These are phyloP conservation scores for Lepiota brunneoincarnata DNA, from an alignment of 768 basidiomycete genomes.

Conservation along the genomic window DNA sequence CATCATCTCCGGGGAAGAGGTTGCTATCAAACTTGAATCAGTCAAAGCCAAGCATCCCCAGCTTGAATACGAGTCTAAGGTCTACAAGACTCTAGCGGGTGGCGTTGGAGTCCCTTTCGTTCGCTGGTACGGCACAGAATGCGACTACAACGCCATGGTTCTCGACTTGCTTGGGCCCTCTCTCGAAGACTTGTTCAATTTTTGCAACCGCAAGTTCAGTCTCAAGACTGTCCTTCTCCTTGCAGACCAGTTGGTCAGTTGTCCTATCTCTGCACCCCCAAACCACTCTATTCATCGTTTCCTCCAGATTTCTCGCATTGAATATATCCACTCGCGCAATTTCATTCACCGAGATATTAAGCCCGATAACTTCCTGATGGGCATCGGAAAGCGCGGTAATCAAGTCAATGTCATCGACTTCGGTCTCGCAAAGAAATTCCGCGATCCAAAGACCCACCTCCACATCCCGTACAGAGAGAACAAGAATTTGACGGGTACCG, in stretches of 20 bases:
- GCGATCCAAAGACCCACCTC: slow-evolving; percentile 98
- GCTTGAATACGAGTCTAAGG: slow-evolving; percentile 96
- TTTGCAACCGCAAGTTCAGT: slow-evolving; percentile 96
- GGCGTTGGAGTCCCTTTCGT: slow-evolving; percentile 99
- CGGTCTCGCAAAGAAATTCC: slow-evolving; percentile 98
- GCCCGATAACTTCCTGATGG: slow-evolving; percentile 99
- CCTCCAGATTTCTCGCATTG: slow-evolving; percentile 90
- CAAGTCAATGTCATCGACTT: slow-evolving; percentile 99
- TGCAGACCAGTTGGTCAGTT: slow-evolving; percentile 89
- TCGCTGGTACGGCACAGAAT: slow-evolving; percentile 91
- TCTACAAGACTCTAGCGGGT: slow-evolving; percentile 97
- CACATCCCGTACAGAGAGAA: slow-evolving; percentile 99
- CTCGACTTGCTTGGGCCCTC: slow-evolving; percentile 93
- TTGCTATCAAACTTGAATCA: slow-evolving; percentile 99
- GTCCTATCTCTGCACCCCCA: slow-evolving; percentile 12
- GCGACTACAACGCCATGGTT: slow-evolving; percentile 99
- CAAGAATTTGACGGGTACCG: slow-evolving; percentile 99
- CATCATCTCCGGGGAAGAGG: slow-evolving; percentile 99
- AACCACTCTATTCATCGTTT: slow-evolving; percentile 19
- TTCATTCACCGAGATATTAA: slow-evolving; percentile 99
- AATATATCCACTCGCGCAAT: slow-evolving; percentile 99
- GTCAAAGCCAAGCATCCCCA: slow-evolving; percentile 99
- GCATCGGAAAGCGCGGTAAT: slow-evolving; percentile 98
- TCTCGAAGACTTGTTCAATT: slow-evolving; percentile 90
- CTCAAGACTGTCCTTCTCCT: slow-evolving; percentile 96